Evolutionary conservation across 2,329 filamentous ascomycete genomes (phyloP), one percentile per base, ranked within the genome.

Genomic region (Aspergillus sp.): DNA sequence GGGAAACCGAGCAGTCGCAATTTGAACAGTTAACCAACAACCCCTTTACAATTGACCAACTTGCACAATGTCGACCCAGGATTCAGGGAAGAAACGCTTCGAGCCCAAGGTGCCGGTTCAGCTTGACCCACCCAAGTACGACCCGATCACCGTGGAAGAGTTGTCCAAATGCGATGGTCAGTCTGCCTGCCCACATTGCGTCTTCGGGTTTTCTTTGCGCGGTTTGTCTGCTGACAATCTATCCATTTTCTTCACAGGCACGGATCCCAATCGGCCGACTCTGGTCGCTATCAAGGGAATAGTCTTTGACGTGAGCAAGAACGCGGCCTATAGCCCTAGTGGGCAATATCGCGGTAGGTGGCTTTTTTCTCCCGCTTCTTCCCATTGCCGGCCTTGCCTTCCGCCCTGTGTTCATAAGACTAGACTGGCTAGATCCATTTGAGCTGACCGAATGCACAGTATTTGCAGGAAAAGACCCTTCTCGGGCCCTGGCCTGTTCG

Each of bases 381-480:
- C 26, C 20, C 18, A 22, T 20, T 6, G 26, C 5, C 4, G 26
- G 26, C 26, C n/a, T 2, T 26, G n/a, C 22, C 9, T n/a, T 52
- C 4, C 6, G 39, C 12, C 45, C 51, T 29, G 29, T 24, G 11
- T 32, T 36, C 32, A 36, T 4, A 6, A 24, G 24, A 24, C 24
- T 24, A 24, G 24, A 24, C 4, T 24, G 24, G 24, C 24, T 3
- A 36, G 32, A 36, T 36, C 10, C 11, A 46, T 29, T 18, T 12
- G 39, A 26, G 16, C 4, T 47, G 14, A 32, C 46, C 39, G 46
- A 54, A 14, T 11, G 11, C 50, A 2, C 67, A 99, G 95, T 97
- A 20, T 99, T 99, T 73, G 90, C 92, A 2, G 95, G 95, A 62
- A 96, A 96, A 73, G 96, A 99, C 71, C 90, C 95, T 26, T 98